Percentiles rank a stretch among this genome's conserved stretches.
Conservation (phyloP, 192 early-diverging fungal genomes). For the Coemansia sp. region DNA sequence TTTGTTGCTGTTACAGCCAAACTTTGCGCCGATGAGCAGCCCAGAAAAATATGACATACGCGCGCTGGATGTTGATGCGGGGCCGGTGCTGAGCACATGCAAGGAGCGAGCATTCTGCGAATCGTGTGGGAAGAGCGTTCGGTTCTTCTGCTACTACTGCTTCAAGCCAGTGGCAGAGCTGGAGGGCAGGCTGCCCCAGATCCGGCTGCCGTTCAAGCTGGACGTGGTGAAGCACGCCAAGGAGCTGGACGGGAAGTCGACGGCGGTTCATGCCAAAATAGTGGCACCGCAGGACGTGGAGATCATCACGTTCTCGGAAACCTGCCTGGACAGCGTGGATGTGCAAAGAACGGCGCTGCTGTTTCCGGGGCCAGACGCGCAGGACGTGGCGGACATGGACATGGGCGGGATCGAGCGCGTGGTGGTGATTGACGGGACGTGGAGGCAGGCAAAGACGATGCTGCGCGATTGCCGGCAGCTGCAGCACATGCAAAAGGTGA, state of each 20-base stretch:
- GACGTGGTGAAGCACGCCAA: slow-evolving; percentile 78
- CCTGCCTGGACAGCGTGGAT: slow-evolving; percentile 59
- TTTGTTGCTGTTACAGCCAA: neutral
- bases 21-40: slow-evolving; percentile 17
- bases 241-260: slow-evolving; percentile 84
- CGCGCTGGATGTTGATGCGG: slow-evolving; percentile 20
- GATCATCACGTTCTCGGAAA: slow-evolving; percentile 56
- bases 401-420: slow-evolving; percentile 65
- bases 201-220: slow-evolving; percentile 69
- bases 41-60: slow-evolving; percentile 34
- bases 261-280: slow-evolving; percentile 80
- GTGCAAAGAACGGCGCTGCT: slow-evolving; percentile 70
- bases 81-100: slow-evolving; percentile 34
- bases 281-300: slow-evolving; percentile 67
- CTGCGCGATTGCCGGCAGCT: slow-evolving; percentile 51
- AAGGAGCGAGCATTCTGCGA: slow-evolving; percentile 55
- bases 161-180: slow-evolving; percentile 53
- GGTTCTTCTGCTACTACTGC: slow-evolving; percentile 77
- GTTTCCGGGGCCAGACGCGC: slow-evolving; percentile 80
- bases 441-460: slow-evolving; percentile 78
- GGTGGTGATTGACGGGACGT: slow-evolving; percentile 95
- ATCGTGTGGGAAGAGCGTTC: slow-evolving; percentile 61
- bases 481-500: slow-evolving; percentile 56
- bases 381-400: slow-evolving; percentile 66
- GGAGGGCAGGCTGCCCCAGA: slow-evolving; percentile 55